phyloP scores from a whole-genome alignment of 1,284 basidiomycete species.

The Sporisorium iseilematis-ciliati region DNA sequence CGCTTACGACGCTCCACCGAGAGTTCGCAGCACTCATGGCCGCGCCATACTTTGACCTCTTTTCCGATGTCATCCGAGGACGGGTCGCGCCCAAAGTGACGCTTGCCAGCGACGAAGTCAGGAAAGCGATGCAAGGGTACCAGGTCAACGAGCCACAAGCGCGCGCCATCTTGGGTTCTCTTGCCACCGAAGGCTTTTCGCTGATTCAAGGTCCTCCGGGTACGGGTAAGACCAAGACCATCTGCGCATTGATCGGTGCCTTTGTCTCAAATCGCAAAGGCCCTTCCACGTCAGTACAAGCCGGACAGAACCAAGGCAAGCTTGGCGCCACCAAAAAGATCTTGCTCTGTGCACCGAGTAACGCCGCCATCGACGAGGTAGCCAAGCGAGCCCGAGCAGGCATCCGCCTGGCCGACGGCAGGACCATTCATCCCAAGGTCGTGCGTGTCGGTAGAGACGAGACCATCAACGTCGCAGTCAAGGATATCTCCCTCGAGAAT shows the following conservation, averaged over 20 bases:
- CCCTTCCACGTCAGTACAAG: slow-evolving; percentile 37
- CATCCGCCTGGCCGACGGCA: slow-evolving; percentile 76
- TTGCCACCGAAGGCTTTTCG: slow-evolving; percentile 82
- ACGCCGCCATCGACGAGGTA: slow-evolving; percentile 98
- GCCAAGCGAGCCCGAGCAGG: slow-evolving; percentile 87
- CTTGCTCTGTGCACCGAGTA: slow-evolving; percentile 95
- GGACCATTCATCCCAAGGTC: slow-evolving; percentile 78
- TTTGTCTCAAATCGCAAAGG: slow-evolving; percentile 75
- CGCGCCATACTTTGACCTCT: slow-evolving; percentile 84
- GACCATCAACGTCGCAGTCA: slow-evolving; percentile 83
- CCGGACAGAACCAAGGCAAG: slow-evolving; percentile 36
- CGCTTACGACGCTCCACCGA: slow-evolving; percentile 89
- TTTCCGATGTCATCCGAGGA: slow-evolving; percentile 79
- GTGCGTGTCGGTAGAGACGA: slow-evolving; percentile 88
- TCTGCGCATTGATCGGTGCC: slow-evolving; percentile 90
- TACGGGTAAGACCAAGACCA: slow-evolving; percentile 98
- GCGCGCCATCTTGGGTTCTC: slow-evolving; percentile 83
- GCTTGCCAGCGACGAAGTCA: slow-evolving; percentile 73
- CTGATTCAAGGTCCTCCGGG: slow-evolving; percentile 98
- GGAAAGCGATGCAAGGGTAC: slow-evolving; percentile 77
- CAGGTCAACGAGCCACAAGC: slow-evolving; percentile 95
- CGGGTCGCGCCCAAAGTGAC: slow-evolving; percentile 72
- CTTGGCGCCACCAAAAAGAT: slow-evolving; percentile 75
- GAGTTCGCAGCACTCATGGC: slow-evolving; percentile 90
- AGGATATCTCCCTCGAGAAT: slow-evolving; percentile 85